Evolutionary conservation across 164 flowering plant genomes (phyloP), one percentile per base, ranked within the genome.

Genomic region (Protea cynaroides): DNA sequence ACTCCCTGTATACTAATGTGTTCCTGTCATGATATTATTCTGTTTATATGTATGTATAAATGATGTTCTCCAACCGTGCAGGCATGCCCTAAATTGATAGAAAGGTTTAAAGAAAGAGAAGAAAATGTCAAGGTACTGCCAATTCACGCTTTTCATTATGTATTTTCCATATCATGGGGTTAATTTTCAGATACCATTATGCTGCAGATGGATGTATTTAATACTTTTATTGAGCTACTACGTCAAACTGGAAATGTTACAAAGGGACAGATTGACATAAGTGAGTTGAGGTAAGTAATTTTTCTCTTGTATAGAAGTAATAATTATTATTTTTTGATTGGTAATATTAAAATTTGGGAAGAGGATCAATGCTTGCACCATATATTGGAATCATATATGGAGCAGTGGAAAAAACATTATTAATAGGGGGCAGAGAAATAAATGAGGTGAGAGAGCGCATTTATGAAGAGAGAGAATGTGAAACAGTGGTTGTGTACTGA

Each of bases 81-180:
- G 99, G 99, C 99, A 63, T 95, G 99, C 66, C 94, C 97, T n/a
- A 95, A 92, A 75, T 67, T 95, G 76, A 92, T 95, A 71, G 99
- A 95, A 62, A 84, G 99, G 75, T 95, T 95, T 68, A 92, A 87
- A 69, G 99, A 95, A 81, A 84, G 97, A 80, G 99, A 95, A 76
- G 99, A 95, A 83, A 95, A 89, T 83, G 99, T 95, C 22, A 95
- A 92, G 94, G 99, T 84, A 72, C 62, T 63, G 34, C 21, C 51
- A 7, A 56, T 22, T 53, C n/a, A 24, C 40, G 37, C 58, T 60
- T 54, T 40, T 36, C 23, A 23, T 19, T 18, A 17, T 57, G 14
- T 61, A 51, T 57, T 65, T 25, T 36, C 19, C 11, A 29, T 29
- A 29, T 58, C 12, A 24, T 13, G 8, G 62, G 34, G 29, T 37